These are phyloP conservation scores for Cyclotella atomus DNA, from an alignment of 108 stramenopile genomes.

Conservation along the genomic window DNA sequence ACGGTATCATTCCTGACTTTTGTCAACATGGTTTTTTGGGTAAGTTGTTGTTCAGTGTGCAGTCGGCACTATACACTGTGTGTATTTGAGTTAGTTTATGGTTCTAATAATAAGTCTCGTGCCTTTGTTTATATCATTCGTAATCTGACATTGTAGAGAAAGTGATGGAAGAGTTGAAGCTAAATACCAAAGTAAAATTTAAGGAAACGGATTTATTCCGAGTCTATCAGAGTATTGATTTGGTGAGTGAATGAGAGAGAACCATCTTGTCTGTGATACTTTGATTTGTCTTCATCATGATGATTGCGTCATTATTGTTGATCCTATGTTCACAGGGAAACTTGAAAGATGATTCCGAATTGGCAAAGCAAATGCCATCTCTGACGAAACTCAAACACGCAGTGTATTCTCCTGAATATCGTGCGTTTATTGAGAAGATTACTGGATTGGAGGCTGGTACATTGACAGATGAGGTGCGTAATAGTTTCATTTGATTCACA, in stretches of 20 bases:
- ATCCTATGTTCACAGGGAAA: slow-evolving; percentile 31
- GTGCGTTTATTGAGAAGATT: slow-evolving; percentile 77
- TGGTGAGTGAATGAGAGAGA: slow-evolving; percentile 61
- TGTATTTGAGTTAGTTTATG: background rate
- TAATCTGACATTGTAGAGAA: slow-evolving; percentile 7
- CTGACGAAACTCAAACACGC: slow-evolving; percentile 81
- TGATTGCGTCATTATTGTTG: background rate
- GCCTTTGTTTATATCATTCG: background rate
- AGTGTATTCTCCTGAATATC: slow-evolving; percentile 87
- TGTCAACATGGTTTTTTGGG: slow-evolving; percentile 65
- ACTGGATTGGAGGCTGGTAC: slow-evolving; percentile 73
- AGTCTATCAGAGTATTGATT: slow-evolving; percentile 89
- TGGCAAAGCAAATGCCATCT: slow-evolving; percentile 62
- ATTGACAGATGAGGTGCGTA: slow-evolving; percentile 61
- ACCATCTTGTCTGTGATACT: too few species aligned
- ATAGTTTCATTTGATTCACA: too few species aligned
- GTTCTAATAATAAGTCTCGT: background rate
- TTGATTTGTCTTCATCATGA: background rate
- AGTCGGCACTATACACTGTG: background rate
- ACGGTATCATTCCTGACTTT: slow-evolving; percentile 64
- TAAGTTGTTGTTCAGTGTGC: slow-evolving; percentile 6
- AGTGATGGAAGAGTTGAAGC: slow-evolving; percentile 84
- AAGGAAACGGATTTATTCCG: slow-evolving; percentile 97
- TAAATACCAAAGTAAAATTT: slow-evolving; percentile 91
- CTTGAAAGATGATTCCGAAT: slow-evolving; percentile 36